Conservation (phyloP, 257 asterid species). For the Solanum microdontum region DNA sequence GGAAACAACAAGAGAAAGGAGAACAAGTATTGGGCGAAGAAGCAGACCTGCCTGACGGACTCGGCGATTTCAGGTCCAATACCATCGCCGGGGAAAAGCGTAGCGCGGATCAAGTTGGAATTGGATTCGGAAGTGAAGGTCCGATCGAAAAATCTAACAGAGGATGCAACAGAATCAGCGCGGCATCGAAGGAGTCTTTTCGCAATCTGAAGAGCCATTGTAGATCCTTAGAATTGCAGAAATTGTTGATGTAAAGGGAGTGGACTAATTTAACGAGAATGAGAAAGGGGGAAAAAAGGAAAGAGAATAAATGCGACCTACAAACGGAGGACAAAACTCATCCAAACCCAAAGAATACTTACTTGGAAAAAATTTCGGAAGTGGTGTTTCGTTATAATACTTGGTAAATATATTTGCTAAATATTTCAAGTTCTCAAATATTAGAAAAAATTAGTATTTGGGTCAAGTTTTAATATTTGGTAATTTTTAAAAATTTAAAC, state of each 20-base stretch:
- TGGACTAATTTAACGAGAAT: not conserved
- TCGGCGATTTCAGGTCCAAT: conserved; percentile 95
- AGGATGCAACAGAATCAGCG: not conserved
- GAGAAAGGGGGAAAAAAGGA: not conserved
- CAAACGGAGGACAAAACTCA: not conserved
- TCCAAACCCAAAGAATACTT: not conserved
- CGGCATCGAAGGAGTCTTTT: not conserved
- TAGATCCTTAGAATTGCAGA: not conserved
- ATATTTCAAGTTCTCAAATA: not conserved
- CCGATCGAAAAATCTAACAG: not conserved
- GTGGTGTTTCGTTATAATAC: not conserved
- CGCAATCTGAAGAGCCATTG: conserved; percentile 1
- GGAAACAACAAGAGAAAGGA: not conserved
- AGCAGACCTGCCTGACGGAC: conserved; percentile 46
- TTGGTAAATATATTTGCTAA: too few relatives aligned
- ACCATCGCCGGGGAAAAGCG: conserved; percentile 95
- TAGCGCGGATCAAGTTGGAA: conserved; percentile 25
- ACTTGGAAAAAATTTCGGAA: fast-evolving
- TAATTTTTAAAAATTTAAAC: too few relatives aligned
- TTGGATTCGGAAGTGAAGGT: not conserved
- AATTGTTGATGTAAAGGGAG: not conserved
- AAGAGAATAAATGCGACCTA: not conserved
- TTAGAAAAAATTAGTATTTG: too few relatives aligned
- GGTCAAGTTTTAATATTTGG: too few relatives aligned
- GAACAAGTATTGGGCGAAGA: not conserved